phyloP scores from a whole-genome alignment of 495 filamentous ascomycete genomes.

The Tricharina praecox region DNA sequence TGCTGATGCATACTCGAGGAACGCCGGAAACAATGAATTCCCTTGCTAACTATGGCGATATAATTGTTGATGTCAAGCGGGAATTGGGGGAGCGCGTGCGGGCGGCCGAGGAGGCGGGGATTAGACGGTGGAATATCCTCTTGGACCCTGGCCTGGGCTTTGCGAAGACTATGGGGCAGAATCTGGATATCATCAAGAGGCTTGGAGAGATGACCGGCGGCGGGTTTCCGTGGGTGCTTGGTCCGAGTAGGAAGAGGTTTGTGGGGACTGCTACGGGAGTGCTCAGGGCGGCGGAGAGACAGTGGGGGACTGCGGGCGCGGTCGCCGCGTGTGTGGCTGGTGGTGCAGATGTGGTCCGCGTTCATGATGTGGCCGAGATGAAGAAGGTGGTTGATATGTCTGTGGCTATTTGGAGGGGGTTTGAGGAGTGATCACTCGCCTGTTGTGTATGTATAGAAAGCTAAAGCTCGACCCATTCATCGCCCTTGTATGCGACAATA shows the following conservation, averaged over 20 bases:
- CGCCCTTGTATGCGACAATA: too few relatives aligned
- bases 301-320: slow-evolving; percentile 77
- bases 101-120: slow-evolving; percentile 65
- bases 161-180: slow-evolving; percentile 64
- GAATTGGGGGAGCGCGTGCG: slow-evolving; percentile 56
- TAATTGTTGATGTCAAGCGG: slow-evolving; percentile 48
- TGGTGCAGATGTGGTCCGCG: slow-evolving; percentile 87
- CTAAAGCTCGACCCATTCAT: too few relatives aligned
- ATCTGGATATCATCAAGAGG: slow-evolving; percentile 57
- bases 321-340: slow-evolving; percentile 74
- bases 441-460: too few relatives aligned
- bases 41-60: slow-evolving; percentile 48
- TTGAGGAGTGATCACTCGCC: too few relatives aligned
- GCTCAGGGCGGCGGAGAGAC: slow-evolving; percentile 37
- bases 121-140: slow-evolving; percentile 83
- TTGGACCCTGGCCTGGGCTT: slow-evolving; percentile 91
- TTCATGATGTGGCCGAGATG: slow-evolving; percentile 92
- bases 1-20: slow-evolving; percentile 93
- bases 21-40: slow-evolving; percentile 65
- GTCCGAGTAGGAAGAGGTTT: slow-evolving; percentile 79
- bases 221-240: slow-evolving; percentile 75
- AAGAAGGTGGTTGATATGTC: slow-evolving; percentile 69
- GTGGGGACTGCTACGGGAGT: slow-evolving; percentile 72
- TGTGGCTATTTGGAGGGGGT: slow-evolving; percentile 39
- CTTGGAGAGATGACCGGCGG: slow-evolving; percentile 41